Percentiles rank a stretch among this genome's conserved stretches.
phyloP scores from a whole-genome alignment of 305 asterid species.

The Striga hermonthica region DNA sequence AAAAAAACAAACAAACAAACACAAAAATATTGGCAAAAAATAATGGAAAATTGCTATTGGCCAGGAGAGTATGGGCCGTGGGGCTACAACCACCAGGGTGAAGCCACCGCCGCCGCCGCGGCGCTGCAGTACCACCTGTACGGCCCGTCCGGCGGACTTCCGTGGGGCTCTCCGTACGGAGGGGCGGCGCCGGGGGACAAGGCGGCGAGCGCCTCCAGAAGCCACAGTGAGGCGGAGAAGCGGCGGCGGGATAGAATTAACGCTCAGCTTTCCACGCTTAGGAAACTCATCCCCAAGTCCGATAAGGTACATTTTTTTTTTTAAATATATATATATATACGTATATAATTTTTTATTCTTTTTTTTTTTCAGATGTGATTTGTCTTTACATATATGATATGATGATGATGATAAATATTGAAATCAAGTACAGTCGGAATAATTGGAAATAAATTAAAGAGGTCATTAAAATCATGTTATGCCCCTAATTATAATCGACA shows the following conservation, averaged over 20 bases:
- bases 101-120: slow-evolving; percentile 31
- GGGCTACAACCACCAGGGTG: slow-evolving; percentile 11
- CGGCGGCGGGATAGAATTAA: slow-evolving; percentile 90
- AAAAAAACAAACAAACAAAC: too few species aligned
- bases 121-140: slow-evolving; percentile 29
- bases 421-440: too few species aligned
- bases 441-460: too few species aligned
- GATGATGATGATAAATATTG: too few species aligned
- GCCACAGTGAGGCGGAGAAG: slow-evolving; percentile 92
- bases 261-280: slow-evolving; percentile 74
- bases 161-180: slow-evolving; percentile 36
- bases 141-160: slow-evolving; percentile 24
- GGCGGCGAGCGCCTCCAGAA: slow-evolving; percentile 46
- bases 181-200: slow-evolving; percentile 30
- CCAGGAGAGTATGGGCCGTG: slow-evolving; percentile 8
- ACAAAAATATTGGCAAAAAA: too few species aligned
- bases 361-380: too few species aligned
- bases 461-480: too few species aligned
- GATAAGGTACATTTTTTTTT: too few species aligned
- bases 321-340: too few species aligned
- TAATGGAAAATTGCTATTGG: slow-evolving; percentile 47
- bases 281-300: slow-evolving; percentile 81
- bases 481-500: too few species aligned
- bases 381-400: too few species aligned
- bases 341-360: too few species aligned